Percentiles rank a stretch among this genome's conserved stretches.
Conservation (phyloP, 768 basidiomycete species). For the Russula lepida region DNA sequence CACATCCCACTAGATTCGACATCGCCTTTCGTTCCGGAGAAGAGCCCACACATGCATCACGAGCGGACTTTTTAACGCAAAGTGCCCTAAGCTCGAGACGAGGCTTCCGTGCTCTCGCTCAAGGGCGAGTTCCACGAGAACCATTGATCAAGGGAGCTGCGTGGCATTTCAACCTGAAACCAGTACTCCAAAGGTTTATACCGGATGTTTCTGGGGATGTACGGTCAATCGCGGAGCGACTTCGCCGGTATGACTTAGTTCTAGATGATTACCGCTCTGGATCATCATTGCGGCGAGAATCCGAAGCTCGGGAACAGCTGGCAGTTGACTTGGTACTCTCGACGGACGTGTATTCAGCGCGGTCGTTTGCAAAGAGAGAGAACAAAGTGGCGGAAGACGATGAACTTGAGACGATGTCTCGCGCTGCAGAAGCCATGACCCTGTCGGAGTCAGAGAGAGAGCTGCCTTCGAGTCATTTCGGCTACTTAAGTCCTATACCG, state of each 20-base stretch:
- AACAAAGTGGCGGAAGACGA: conserved; percentile 24
- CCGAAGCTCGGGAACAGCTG: conserved; percentile 51
- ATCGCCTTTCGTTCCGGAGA: conserved; percentile 46
- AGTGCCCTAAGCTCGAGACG: conserved; percentile 42
- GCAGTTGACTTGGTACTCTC: conserved; percentile 57
- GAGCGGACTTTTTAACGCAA: conserved; percentile 53
- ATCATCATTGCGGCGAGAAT: conserved; percentile 39
- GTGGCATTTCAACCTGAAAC: conserved; percentile 47
- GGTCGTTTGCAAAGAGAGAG: conserved; percentile 29
- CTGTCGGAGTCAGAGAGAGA: conserved; percentile 40
- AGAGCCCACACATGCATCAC: conserved; percentile 35
- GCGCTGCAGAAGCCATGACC: conserved; percentile 41
- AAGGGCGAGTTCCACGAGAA: conserved; percentile 38
- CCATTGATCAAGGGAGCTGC: conserved; percentile 34
- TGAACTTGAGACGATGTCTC: conserved; percentile 48
- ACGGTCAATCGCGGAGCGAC: conserved; percentile 30
- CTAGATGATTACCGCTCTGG: conserved; percentile 32
- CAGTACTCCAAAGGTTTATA: conserved; percentile 38
- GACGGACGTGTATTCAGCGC: conserved; percentile 45
- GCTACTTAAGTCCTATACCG: conserved; percentile 47
- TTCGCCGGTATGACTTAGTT: conserved; percentile 39
- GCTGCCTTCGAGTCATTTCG: conserved; percentile 52
- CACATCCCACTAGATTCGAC: conserved; percentile 44
- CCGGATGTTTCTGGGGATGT: conserved; percentile 31
- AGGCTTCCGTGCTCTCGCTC: conserved; percentile 45